Conservation (phyloP, 2,329 filamentous ascomycete species). For the Nannizzia gypsea region DNA sequence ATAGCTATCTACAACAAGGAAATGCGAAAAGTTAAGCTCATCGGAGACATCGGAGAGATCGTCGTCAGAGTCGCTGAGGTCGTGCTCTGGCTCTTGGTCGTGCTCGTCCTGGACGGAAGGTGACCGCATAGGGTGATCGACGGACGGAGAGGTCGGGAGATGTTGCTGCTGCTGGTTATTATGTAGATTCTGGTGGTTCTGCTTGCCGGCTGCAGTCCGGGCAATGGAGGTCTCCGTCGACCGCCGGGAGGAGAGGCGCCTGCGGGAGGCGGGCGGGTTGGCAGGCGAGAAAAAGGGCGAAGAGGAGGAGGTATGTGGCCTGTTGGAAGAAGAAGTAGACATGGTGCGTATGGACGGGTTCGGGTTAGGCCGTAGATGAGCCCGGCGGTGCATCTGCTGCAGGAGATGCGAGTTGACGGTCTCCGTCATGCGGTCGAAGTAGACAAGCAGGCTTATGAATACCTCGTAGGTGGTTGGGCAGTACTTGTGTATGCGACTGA, state of each 20-base stretch:
- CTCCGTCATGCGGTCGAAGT: slow-evolving; percentile 98
- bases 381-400: slow-evolving; percentile 43
- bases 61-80: slow-evolving; percentile 15
- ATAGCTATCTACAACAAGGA: slow-evolving; percentile 96
- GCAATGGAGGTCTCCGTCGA: not conserved
- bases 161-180: too few species aligned
- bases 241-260: slow-evolving; percentile 13
- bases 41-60: slow-evolving; percentile 18
- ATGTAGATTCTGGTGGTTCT: too few species aligned
- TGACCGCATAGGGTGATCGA: not conserved
- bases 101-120: slow-evolving; percentile 7
- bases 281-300: slow-evolving; percentile 14
- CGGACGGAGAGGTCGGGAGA: not conserved
- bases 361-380: slow-evolving; percentile 14
- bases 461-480: slow-evolving; percentile 98
- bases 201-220: not conserved
- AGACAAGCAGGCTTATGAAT: slow-evolving; percentile 86
- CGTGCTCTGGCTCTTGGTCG: not conserved
- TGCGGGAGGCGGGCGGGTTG: slow-evolving; percentile 12
- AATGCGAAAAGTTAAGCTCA: slow-evolving; percentile 50
- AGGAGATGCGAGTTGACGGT: slow-evolving; percentile 73
- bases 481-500: slow-evolving; percentile 95
- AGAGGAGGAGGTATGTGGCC: slow-evolving; percentile 15
- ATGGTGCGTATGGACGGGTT: slow-evolving; percentile 13
- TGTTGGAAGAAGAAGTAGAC: slow-evolving; percentile 12